These are phyloP conservation scores for Cucurbita moschata DNA, from an alignment of 306 rosid genomes.

Conservation along the genomic window DNA sequence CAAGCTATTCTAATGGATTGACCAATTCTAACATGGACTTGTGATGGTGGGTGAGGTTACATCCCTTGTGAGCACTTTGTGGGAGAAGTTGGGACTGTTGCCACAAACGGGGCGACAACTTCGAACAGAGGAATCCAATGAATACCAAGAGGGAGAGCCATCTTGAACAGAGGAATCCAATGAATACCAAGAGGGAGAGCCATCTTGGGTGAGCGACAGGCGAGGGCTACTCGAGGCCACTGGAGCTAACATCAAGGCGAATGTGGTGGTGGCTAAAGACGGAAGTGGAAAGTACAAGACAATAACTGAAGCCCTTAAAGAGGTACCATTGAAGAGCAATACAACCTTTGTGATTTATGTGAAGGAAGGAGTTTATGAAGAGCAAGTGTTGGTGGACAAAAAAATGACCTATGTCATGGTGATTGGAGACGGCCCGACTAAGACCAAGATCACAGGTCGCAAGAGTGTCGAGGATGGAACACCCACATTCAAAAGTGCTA, in stretches of 20 bases:
- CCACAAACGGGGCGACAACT: background rate
- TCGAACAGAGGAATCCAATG: too few relatives aligned
- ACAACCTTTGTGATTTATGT: slow-evolving; percentile 49
- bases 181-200: background rate
- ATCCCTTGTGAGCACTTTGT: too few relatives aligned
- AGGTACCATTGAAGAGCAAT: slow-evolving; percentile 24
- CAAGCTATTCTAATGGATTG: too few relatives aligned
- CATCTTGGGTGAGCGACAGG: slow-evolving; percentile 27
- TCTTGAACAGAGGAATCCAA: slow-evolving; percentile 15
- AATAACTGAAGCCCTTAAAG: slow-evolving; percentile 36
- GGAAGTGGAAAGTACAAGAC: slow-evolving; percentile 49
- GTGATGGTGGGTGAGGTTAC: slow-evolving; percentile 7
- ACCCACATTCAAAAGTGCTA: too few relatives aligned
- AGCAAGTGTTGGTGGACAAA: slow-evolving; percentile 18
- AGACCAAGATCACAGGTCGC: slow-evolving; percentile 33
- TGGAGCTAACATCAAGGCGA: slow-evolving; percentile 5
- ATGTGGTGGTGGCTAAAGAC: slow-evolving; percentile 50
- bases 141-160: too few relatives aligned
- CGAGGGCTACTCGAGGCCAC: slow-evolving; percentile 16
- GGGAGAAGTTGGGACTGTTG: background rate
- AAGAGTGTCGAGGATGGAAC: slow-evolving; percentile 17
- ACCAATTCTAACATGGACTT: too few relatives aligned
- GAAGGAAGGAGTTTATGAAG: slow-evolving; percentile 48
- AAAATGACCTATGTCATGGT: slow-evolving; percentile 7
- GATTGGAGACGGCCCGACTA: background rate